Conservation (phyloP, 2,329 filamentous ascomycete genomes). For the Penicillium sp. region DNA sequence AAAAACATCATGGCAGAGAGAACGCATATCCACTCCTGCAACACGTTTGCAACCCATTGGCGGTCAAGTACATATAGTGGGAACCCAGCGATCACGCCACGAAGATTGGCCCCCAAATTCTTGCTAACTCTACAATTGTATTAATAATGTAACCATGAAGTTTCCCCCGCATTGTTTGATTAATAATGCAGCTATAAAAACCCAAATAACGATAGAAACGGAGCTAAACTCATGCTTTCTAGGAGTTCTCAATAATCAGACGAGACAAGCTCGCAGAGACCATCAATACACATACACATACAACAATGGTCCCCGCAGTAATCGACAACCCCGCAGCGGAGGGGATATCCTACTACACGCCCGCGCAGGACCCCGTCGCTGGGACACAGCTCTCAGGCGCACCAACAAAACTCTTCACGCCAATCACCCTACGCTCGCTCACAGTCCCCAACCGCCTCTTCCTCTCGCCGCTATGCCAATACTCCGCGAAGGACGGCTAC, state of each 20-base stretch:
- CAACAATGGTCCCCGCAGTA: neutral
- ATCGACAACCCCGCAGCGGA: neutral
- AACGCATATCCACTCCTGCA: no score
- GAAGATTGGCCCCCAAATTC: neutral
- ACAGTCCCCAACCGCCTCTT: neutral
- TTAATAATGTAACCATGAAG: neutral
- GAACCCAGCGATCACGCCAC: neutral
- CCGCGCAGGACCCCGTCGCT: neutral
- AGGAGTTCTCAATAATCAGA: no score
- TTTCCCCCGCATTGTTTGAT: neutral
- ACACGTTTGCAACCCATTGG: no score
- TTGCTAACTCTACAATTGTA: neutral
- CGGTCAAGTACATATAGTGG: no score
- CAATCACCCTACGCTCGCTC: neutral
- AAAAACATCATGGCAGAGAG: no score
- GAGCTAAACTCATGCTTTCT: no score
- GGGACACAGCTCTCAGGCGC: neutral
- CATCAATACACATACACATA: neutral
- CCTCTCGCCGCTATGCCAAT: slow-evolving; percentile 50
- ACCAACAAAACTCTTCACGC: neutral
- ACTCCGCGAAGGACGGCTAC: slow-evolving; percentile 72
- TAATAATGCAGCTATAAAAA: neutral
- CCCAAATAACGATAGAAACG: neutral
- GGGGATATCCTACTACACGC: neutral
- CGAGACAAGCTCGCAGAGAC: no score